Evolutionary conservation across 78 protist genomes (phyloP).

Genomic region (Dictyostelium capitatum): DNA sequence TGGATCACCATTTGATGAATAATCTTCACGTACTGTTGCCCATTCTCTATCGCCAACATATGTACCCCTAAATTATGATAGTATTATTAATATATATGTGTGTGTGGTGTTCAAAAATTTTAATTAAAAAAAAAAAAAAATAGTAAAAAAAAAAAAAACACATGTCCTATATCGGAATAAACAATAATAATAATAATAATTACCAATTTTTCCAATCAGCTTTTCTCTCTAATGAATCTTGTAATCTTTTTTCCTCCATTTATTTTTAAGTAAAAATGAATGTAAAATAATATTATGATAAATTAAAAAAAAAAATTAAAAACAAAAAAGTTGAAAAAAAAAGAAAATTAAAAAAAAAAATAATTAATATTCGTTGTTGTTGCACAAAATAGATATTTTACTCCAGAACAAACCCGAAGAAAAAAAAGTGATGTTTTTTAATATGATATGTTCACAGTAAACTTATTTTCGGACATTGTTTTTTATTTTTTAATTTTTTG

Average conservation of each 20-base stretch:
- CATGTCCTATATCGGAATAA: neutral
- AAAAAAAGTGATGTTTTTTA: too few relatives aligned
- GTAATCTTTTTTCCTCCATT: slow-evolving; percentile 33
- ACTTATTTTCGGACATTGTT: too few relatives aligned
- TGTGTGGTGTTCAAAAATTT: neutral
- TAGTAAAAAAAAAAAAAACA: neutral
- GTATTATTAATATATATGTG: neutral
- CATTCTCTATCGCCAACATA: slow-evolving; percentile 85
- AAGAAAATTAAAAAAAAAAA: neutral
- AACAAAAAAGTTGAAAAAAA: neutral
- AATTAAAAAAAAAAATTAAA: slow-evolving; percentile 5
- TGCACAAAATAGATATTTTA: too few relatives aligned
- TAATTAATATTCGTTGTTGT: too few relatives aligned
- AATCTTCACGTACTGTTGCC: slow-evolving; percentile 85
- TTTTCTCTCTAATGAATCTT: slow-evolving; percentile 42
- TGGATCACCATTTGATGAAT: slow-evolving; percentile 39
- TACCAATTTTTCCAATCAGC: slow-evolving; percentile 74
- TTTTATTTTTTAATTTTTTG: too few relatives aligned
- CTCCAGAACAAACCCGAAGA: too few relatives aligned
- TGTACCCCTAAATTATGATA: slow-evolving; percentile 69
- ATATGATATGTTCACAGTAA: too few relatives aligned
- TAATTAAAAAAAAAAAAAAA: neutral
- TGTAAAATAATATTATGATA: neutral
- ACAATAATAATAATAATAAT: neutral
- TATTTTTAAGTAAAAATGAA: neutral